Evolutionary conservation across 352 stramenopile genomes (phyloP).

Genomic region (Globisporangium paroecandrum): DNA sequence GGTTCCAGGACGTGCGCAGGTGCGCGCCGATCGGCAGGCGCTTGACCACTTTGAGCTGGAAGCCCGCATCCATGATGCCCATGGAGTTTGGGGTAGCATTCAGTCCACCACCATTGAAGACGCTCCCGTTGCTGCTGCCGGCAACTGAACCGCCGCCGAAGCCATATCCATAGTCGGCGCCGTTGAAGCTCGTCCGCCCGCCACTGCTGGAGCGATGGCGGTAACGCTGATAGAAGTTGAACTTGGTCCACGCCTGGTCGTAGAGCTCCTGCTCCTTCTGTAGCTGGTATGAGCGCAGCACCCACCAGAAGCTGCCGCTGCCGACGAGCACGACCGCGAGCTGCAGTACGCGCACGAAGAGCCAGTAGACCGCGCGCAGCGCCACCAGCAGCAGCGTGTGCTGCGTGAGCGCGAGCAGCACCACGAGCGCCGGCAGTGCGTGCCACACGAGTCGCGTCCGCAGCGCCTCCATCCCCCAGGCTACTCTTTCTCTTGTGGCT

Average conservation of each 20-base stretch:
- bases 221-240: slow-evolving; percentile 55
- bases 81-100: not conserved
- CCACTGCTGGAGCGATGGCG: slow-evolving; percentile 19
- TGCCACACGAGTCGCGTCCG: slow-evolving; percentile 7
- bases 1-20: slow-evolving; percentile 51
- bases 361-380: slow-evolving; percentile 20
- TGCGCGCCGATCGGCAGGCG: slow-evolving; percentile 55
- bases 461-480: not conserved
- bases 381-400: slow-evolving; percentile 13
- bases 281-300: slow-evolving; percentile 62
- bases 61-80: slow-evolving; percentile 30
- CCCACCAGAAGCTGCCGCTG: slow-evolving; percentile 55
- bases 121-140: not conserved
- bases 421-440: slow-evolving; percentile 21
- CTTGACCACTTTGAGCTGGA: slow-evolving; percentile 57
- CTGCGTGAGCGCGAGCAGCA: slow-evolving; percentile 21
- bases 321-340: slow-evolving; percentile 41
- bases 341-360: slow-evolving; percentile 33
- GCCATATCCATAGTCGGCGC: not conserved
- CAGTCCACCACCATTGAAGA: not conserved
- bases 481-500: not conserved
- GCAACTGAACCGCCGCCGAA: not conserved
- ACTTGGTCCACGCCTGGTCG: slow-evolving; percentile 44
- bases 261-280: slow-evolving; percentile 57
- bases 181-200: slow-evolving; percentile 9